These are phyloP conservation scores for Allium cepa DNA, from an alignment of 106 monocot genomes.

Conservation along the genomic window DNA sequence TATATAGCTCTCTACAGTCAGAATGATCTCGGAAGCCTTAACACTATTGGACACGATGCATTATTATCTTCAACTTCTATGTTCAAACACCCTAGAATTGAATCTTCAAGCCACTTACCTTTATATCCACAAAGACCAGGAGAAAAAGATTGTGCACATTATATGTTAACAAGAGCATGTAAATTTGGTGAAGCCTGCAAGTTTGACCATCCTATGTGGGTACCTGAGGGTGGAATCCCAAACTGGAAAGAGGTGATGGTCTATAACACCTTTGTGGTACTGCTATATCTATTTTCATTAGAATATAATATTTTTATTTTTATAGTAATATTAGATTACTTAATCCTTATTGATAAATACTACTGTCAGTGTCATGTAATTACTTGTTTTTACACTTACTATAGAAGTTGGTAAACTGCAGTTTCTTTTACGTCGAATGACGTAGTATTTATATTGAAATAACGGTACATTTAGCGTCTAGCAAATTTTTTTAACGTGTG, in stretches of 20 bases:
- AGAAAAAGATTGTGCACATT: conserved; percentile 93
- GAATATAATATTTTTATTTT: no score
- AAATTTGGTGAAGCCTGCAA: conserved; percentile 94
- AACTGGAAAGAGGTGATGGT: conserved; percentile 98
- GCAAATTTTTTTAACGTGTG: no score
- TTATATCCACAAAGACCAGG: conserved; percentile 85
- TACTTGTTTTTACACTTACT: no score
- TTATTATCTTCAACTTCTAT: conserved; percentile 81
- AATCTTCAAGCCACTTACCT: conserved; percentile 73
- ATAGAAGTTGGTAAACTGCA: no score
- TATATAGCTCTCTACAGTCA: conserved; percentile 92
- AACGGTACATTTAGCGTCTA: no score
- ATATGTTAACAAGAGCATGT: conserved; percentile 98
- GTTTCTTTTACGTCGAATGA: no score
- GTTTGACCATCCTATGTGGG: conserved; percentile 98
- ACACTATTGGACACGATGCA: conserved; percentile 70
- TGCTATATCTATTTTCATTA: no score
- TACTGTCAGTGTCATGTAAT: no score
- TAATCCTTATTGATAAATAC: no score
- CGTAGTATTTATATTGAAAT: no score
- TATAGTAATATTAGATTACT: no score
- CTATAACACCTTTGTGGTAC: conserved; percentile 17
- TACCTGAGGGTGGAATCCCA: conserved; percentile 95
- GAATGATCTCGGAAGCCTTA: conserved; percentile 63
- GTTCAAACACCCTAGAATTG: conserved; percentile 84